Percentiles rank a stretch among this genome's conserved stretches.
phyloP scores from a whole-genome alignment of 805 yeast species.

The Sugiyamaella lignohabitans region DNA sequence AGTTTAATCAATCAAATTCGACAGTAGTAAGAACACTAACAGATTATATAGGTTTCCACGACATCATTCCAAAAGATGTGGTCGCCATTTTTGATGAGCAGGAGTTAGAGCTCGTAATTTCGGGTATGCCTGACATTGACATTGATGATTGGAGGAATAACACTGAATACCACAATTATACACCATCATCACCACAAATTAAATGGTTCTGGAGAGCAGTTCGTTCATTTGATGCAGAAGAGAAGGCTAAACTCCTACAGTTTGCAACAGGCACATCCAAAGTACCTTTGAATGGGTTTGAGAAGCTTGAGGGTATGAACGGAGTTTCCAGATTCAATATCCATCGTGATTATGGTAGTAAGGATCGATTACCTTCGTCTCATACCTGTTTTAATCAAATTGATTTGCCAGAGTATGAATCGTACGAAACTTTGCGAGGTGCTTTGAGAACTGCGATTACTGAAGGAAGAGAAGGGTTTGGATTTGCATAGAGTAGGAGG shows the following conservation, averaged over 20 bases:
- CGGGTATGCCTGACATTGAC: slow-evolving; percentile 94
- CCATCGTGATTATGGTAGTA: slow-evolving; percentile 80
- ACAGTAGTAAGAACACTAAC: slow-evolving; percentile 1
- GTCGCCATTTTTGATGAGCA: slow-evolving; percentile 90
- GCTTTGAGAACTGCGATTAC: slow-evolving; percentile 77
- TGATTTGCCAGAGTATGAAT: slow-evolving; percentile 86
- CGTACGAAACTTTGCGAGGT: slow-evolving; percentile 78
- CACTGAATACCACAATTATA: slow-evolving; percentile 70
- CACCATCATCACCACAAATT: slow-evolving; percentile 75
- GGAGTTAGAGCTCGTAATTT: slow-evolving; percentile 83
- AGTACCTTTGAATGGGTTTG: slow-evolving; percentile 92
- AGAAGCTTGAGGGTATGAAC: slow-evolving; percentile 78
- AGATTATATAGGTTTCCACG: slow-evolving; percentile 66
- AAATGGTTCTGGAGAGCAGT: slow-evolving; percentile 99
- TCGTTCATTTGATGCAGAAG: slow-evolving; percentile 86
- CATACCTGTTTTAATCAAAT: slow-evolving; percentile 97
- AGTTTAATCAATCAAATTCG: slow-evolving; percentile 5
- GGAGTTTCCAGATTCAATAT: slow-evolving; percentile 83
- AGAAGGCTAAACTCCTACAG: slow-evolving; percentile 86
- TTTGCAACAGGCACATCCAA: slow-evolving; percentile 97
- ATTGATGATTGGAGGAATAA: slow-evolving; percentile 94
- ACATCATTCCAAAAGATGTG: slow-evolving; percentile 76
- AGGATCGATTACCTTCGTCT: slow-evolving; percentile 85
- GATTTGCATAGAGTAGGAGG: slow-evolving; percentile 55
- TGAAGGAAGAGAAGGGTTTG: slow-evolving; percentile 96